Evolutionary conservation across 768 basidiomycete species (phyloP).

Genomic region (Podaxis rugospora): DNA sequence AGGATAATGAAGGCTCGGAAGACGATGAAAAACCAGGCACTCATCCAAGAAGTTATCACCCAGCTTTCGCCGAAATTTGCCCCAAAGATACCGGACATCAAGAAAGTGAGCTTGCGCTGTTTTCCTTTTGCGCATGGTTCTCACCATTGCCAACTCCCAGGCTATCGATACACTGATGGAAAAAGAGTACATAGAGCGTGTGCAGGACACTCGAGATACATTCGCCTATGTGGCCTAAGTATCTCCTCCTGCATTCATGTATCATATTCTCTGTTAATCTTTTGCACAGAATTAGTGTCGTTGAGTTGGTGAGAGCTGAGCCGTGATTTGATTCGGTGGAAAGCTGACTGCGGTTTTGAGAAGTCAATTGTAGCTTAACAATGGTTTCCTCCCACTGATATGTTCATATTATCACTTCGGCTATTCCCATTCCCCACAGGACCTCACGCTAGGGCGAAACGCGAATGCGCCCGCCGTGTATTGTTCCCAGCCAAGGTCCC

Average conservation of each 20-base stretch:
- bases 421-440: too few relatives aligned
- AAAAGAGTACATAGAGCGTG: conserved; percentile 97
- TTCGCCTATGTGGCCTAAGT: conserved; percentile 74
- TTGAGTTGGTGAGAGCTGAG: not conserved
- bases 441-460: not conserved
- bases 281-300: not conserved
- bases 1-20: conserved; percentile 96
- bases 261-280: conserved; percentile 1
- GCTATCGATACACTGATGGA: conserved; percentile 91
- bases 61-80: conserved; percentile 86
- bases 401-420: not conserved
- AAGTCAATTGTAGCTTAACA: not conserved
- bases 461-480: not conserved
- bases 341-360: not conserved
- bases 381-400: not conserved
- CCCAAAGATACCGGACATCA: conserved; percentile 95
- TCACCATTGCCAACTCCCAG: conserved; percentile 29
- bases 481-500: not conserved
- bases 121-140: conserved; percentile 1
- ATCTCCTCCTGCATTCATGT: conserved; percentile 11
- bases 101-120: conserved; percentile 56
- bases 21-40: conserved; percentile 89
- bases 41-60: conserved; percentile 88
- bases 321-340: not conserved
- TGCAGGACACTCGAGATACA: conserved; percentile 84